Evolutionary conservation across 164 flowering plant species (phyloP).

Genomic region (Houttuynia cordata): DNA sequence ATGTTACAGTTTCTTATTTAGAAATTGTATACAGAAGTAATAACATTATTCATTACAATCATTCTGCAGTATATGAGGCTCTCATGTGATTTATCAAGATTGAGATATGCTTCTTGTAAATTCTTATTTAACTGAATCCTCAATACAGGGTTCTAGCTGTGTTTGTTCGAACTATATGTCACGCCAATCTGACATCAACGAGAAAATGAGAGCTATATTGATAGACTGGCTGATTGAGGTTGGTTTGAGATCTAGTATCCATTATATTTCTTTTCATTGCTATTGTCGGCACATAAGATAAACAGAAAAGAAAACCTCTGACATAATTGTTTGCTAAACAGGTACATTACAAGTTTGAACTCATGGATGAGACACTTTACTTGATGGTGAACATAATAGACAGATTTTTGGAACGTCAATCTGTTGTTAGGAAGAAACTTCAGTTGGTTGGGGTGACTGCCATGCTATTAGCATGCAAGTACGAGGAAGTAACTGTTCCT

Average conservation of each 20-base stretch:
- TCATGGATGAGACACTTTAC: constrained; percentile 74
- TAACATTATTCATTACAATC: too few species aligned
- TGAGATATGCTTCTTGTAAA: background rate
- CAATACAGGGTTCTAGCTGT: constrained; percentile 42
- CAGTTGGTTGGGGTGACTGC: constrained; percentile 90
- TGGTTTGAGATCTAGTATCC: too few species aligned
- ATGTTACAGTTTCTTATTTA: background rate
- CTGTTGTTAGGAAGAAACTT: constrained; percentile 59
- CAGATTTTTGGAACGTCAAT: constrained; percentile 51
- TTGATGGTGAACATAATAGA: constrained; percentile 72
- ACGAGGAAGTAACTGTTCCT: constrained; percentile 85
- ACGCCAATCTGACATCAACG: constrained; percentile 63
- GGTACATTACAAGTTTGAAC: constrained; percentile 89
- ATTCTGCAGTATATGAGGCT: too few species aligned
- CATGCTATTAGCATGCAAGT: constrained; percentile 87
- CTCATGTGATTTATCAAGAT: background rate
- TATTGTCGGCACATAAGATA: background rate
- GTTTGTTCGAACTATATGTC: constrained; percentile 58
- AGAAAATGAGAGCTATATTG: constrained; percentile 79
- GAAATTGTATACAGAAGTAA: background rate
- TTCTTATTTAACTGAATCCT: background rate
- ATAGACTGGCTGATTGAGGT: constrained; percentile 97
- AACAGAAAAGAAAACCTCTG: background rate
- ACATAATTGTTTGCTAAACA: constrained; percentile 10
- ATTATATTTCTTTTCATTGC: background rate